Conservation (phyloP, 441 rosid species). For the Populus hybrid region DNA sequence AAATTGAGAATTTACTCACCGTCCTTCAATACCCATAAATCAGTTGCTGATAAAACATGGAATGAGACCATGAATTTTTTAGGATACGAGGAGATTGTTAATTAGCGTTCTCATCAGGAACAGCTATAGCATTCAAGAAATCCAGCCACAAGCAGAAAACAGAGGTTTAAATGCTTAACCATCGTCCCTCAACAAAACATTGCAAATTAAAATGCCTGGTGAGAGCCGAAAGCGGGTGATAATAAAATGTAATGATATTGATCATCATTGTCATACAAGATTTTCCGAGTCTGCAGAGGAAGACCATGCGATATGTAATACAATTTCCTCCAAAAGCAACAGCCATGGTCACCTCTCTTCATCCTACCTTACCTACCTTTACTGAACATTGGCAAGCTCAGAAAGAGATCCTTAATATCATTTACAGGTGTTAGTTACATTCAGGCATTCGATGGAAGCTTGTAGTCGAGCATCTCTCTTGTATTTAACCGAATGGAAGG, state of each 20-base stretch:
- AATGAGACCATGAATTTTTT: background rate
- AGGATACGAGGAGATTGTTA: background rate
- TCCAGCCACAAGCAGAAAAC: background rate
- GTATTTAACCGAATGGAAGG: conserved; percentile 84
- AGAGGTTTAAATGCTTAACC: background rate
- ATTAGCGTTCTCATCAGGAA: background rate
- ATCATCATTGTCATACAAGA: background rate
- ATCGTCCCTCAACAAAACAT: background rate
- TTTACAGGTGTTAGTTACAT: conserved; percentile 34
- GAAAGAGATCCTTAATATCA: conserved; percentile 17
- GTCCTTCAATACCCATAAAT: background rate
- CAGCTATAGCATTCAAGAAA: background rate
- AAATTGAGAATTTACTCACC: background rate
- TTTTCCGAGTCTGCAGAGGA: conserved; percentile 4
- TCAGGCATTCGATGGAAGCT: conserved; percentile 44
- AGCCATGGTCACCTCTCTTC: conserved; percentile 1
- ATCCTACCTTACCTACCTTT: background rate
- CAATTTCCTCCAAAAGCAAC: conserved; percentile 4
- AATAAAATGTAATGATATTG: background rate
- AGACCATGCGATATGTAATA: background rate
- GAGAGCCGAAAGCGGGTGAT: background rate
- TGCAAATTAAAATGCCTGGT: background rate
- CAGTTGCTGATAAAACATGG: background rate
- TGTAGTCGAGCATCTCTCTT: no score
- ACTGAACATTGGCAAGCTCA: conserved; percentile 16